Percentiles rank a stretch among this genome's conserved stretches.
These are phyloP conservation scores for Fusarium sp. DNA, from an alignment of 2,329 filamentous ascomycete species.

Conservation along the genomic window DNA sequence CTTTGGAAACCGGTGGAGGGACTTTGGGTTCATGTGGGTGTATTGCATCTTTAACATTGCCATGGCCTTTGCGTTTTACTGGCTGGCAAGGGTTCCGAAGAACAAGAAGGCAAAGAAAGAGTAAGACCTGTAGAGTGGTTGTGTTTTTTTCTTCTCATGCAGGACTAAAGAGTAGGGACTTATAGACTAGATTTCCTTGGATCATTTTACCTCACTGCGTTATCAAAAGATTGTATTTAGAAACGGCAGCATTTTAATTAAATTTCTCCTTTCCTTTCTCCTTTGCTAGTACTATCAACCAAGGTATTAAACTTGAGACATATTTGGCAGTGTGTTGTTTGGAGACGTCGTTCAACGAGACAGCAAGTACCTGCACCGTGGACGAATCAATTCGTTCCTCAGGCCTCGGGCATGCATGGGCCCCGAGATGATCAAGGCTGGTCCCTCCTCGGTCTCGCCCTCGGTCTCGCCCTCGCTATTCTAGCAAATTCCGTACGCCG, in stretches of 20 bases:
- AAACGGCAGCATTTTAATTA: background rate
- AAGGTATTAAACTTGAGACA: background rate
- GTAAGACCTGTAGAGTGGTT: background rate
- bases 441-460: background rate
- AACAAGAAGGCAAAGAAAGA: background rate
- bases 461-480: background rate
- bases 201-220: background rate
- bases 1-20: background rate
- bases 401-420: background rate
- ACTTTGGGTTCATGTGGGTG: background rate
- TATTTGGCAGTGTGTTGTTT: too few species aligned
- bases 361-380: too few species aligned
- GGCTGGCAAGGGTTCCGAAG: background rate
- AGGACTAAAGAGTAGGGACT: background rate
- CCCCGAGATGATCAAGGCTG: background rate
- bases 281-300: background rate
- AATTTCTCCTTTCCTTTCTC: background rate
- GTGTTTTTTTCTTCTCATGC: background rate
- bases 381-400: background rate
- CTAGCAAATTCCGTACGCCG: background rate
- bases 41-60: background rate
- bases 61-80: background rate
- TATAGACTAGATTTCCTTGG: background rate
- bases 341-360: too few species aligned
- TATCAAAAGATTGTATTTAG: background rate